phyloP scores from a whole-genome alignment of 768 basidiomycete genomes.

The Leccinum fibrillosum region DNA sequence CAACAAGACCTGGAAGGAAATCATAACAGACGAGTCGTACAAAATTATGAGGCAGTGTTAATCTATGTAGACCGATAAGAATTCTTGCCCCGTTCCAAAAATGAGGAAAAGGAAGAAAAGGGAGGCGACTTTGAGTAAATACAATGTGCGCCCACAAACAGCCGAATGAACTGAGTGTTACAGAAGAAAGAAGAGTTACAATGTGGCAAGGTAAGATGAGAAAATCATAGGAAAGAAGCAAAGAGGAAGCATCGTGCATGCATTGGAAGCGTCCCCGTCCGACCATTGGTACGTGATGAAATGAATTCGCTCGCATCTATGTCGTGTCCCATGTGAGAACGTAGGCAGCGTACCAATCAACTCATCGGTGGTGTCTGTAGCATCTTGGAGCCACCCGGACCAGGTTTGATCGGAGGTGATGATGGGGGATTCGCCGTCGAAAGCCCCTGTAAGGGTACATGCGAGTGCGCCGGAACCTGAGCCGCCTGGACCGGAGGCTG shows the following conservation, averaged over 20 bases:
- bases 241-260: slow-evolving; percentile 4
- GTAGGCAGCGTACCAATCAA: slow-evolving; percentile 5
- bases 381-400: slow-evolving; percentile 20
- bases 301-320: slow-evolving; percentile 17
- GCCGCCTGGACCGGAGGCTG: slow-evolving; percentile 21
- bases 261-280: slow-evolving; percentile 17
- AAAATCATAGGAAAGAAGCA: neutral
- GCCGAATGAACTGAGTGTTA: neutral
- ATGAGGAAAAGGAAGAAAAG: neutral
- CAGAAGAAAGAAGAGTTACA: slow-evolving; percentile 9
- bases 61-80: slow-evolving; percentile 26
- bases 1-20: neutral
- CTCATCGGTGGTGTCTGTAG: slow-evolving; percentile 18
- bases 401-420: slow-evolving; percentile 23
- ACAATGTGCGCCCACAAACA: slow-evolving; percentile 10
- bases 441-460: slow-evolving; percentile 22
- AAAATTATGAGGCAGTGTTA: slow-evolving; percentile 25
- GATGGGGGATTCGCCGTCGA: slow-evolving; percentile 15
- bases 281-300: slow-evolving; percentile 14
- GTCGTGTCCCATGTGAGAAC: slow-evolving; percentile 9
- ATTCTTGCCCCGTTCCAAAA: slow-evolving; percentile 20
- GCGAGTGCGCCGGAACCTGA: slow-evolving; percentile 21
- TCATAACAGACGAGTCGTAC: slow-evolving; percentile 11
- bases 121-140: slow-evolving; percentile 10
- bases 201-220: neutral